These are phyloP conservation scores for Fusarium graminum DNA, from an alignment of 2,329 filamentous ascomycete genomes.

Conservation along the genomic window DNA sequence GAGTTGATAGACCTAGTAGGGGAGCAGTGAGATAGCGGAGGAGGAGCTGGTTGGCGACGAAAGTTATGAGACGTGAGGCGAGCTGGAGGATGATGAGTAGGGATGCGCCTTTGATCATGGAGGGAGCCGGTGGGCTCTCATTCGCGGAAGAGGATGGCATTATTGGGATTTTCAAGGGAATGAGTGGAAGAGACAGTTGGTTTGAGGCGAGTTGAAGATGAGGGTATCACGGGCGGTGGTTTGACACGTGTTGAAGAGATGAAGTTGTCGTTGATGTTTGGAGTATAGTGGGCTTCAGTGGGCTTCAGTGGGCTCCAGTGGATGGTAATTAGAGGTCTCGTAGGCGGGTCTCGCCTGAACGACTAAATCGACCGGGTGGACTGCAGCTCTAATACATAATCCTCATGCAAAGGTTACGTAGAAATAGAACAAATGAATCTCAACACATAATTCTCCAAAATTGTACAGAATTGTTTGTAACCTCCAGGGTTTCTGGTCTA, in stretches of 20 bases:
- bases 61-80: conserved; percentile 87
- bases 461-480: too few relatives aligned
- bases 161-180: neutral
- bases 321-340: neutral
- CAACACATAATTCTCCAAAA: too few relatives aligned
- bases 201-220: neutral
- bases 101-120: conserved; percentile 77
- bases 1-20: conserved; percentile 85
- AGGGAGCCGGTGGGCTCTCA: conserved; percentile 19
- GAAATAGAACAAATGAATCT: too few relatives aligned
- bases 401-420: too few relatives aligned
- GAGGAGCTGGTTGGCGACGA: conserved; percentile 90
- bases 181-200: neutral
- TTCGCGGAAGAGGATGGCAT: conserved; percentile 14
- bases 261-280: conserved; percentile 5
- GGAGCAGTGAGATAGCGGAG: conserved; percentile 89
- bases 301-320: conserved; percentile 10
- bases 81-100: conserved; percentile 91
- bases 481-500: too few relatives aligned
- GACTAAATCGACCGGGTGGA: too few relatives aligned
- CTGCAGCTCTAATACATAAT: neutral
- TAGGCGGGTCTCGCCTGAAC: neutral
- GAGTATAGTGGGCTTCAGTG: conserved; percentile 27
- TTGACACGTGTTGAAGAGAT: conserved; percentile 38
- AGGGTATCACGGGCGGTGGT: conserved; percentile 4